These are phyloP conservation scores for Coprinopsis sp. DNA, from an alignment of 768 basidiomycete genomes.

Conservation along the genomic window DNA sequence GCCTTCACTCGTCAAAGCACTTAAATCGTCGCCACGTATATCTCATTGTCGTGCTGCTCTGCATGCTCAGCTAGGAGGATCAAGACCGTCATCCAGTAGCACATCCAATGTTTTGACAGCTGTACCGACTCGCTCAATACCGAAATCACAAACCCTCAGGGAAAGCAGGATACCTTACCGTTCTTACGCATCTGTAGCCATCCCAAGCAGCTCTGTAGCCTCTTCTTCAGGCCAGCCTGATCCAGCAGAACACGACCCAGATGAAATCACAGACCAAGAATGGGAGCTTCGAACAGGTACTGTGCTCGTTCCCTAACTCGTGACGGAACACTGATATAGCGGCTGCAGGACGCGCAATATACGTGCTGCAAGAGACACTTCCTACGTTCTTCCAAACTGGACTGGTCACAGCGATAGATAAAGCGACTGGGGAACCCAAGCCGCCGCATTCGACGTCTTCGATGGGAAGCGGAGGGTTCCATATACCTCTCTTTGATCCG, in stretches of 20 bases:
- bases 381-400: slow-evolving; percentile 69
- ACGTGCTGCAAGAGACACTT: slow-evolving; percentile 62
- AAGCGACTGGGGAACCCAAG: slow-evolving; percentile 34
- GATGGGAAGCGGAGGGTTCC: too few species aligned
- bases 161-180: slow-evolving; percentile 9
- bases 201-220: neutral
- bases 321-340: slow-evolving; percentile 1
- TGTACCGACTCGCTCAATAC: too few species aligned
- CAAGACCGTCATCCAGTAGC: too few species aligned
- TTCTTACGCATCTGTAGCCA: neutral
- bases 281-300: slow-evolving; percentile 77
- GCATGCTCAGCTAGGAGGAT: too few species aligned
- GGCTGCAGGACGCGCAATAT: slow-evolving; percentile 62
- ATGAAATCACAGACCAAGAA: slow-evolving; percentile 58
- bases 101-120: too few species aligned
- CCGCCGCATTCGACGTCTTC: slow-evolving; percentile 6
- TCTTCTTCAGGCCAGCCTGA: neutral
- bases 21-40: too few species aligned
- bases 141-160: too few species aligned
- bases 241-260: slow-evolving; percentile 3
- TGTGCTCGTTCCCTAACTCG: slow-evolving; percentile 5
- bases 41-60: too few species aligned
- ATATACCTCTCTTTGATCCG: too few species aligned
- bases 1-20: too few species aligned
- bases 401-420: slow-evolving; percentile 53